phyloP scores from a whole-genome alignment of 805 yeast species.

The Candida morakotiae region DNA sequence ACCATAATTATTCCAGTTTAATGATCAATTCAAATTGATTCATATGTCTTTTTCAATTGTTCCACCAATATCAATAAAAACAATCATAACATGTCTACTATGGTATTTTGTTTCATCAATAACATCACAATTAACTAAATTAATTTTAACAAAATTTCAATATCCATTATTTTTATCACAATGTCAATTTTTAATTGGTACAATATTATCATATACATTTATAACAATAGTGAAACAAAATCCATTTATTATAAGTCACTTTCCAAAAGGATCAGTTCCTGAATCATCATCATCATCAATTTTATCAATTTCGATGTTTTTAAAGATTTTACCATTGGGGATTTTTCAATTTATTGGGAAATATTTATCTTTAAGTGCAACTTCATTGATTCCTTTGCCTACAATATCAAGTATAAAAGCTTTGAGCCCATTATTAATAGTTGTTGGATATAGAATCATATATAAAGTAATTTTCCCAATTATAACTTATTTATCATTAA shows the following conservation, averaged over 20 bases:
- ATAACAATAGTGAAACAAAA: slow-evolving; percentile 28
- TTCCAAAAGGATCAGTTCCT: slow-evolving; percentile 59
- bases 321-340: slow-evolving; percentile 58
- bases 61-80: slow-evolving; percentile 34
- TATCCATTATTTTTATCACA: slow-evolving; percentile 64
- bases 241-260: slow-evolving; percentile 27
- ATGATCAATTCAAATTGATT: too few relatives aligned
- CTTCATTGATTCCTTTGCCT: slow-evolving; percentile 61
- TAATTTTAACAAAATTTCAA: slow-evolving; percentile 50
- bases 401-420: slow-evolving; percentile 72
- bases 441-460: slow-evolving; percentile 48
- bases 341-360: slow-evolving; percentile 64
- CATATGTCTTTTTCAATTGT: slow-evolving; percentile 1
- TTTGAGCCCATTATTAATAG: slow-evolving; percentile 58
- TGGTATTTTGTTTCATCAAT: slow-evolving; percentile 64
- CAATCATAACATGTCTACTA: slow-evolving; percentile 42
- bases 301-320: slow-evolving; percentile 27
- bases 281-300: slow-evolving; percentile 14
- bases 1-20: too few relatives aligned
- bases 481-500: slow-evolving; percentile 47
- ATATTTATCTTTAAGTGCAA: slow-evolving; percentile 58
- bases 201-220: slow-evolving; percentile 37
- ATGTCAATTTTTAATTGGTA: slow-evolving; percentile 55
- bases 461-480: slow-evolving; percentile 49
- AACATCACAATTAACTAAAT: slow-evolving; percentile 62